These are phyloP conservation scores for Plantago major DNA, from an alignment of 257 asterid species.

Conservation along the genomic window DNA sequence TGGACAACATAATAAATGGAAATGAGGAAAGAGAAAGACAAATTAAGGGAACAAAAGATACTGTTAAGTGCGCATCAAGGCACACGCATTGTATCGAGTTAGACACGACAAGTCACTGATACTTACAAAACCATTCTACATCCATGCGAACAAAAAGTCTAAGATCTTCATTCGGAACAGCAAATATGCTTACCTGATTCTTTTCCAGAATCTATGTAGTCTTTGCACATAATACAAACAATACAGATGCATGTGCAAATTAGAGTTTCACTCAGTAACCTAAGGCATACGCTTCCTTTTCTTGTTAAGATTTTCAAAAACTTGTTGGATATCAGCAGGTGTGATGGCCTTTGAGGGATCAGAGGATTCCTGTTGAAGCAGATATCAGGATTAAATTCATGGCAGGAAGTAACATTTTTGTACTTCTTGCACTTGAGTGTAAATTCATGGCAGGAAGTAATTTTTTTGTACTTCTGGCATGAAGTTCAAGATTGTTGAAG, in stretches of 20 bases:
- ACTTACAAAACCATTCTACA: slow-evolving; percentile 15
- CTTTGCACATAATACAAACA: background rate
- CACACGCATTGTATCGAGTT: background rate
- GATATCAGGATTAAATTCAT: background rate
- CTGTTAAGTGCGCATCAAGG: background rate
- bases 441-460: background rate
- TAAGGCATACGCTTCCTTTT: slow-evolving; percentile 51
- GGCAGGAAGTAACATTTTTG: background rate
- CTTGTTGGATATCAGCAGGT: slow-evolving; percentile 62
- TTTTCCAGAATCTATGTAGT: background rate
- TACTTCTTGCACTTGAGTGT: too few species aligned
- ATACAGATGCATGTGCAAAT: background rate
- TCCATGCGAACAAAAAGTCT: slow-evolving; percentile 2
- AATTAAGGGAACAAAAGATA: too few species aligned
- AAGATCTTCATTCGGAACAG: slow-evolving; percentile 3
- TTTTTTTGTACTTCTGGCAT: background rate
- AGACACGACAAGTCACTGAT: background rate
- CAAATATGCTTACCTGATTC: slow-evolving; percentile 9
- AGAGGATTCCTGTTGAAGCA: slow-evolving; percentile 44
- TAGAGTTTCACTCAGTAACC: slow-evolving; percentile 16
- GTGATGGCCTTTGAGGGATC: slow-evolving; percentile 64
- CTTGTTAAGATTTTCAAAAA: slow-evolving; percentile 70
- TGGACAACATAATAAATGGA: too few species aligned
- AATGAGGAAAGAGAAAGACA: too few species aligned
- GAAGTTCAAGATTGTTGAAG: too few species aligned